Base-by-base conservation (phyloP, 2,329 filamentous ascomycete species). In the Raffaelea arxii region DNA sequence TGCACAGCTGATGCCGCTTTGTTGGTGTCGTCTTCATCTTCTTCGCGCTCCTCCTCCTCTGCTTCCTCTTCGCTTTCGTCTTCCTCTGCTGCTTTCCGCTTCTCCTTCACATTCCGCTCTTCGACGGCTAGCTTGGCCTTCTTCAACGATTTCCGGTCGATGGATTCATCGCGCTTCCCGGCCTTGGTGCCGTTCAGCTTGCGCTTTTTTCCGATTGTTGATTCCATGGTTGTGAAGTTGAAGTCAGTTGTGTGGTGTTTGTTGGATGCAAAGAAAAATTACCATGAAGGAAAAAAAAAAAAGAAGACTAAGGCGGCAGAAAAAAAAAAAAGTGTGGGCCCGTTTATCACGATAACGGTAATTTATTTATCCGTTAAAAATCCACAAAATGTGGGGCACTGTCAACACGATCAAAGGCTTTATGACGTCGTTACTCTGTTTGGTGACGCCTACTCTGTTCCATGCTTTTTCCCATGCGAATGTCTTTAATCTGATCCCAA, bases 181-280 rank as follows among this genome's bases (percentile, higher is more conserved):
- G 50, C 49, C 47, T 54, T 62, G 40, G 50, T 5, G n/a, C 51
- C 50, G 41, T 52, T 55, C 36, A 62, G 49, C 51, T 65, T 65
- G 30, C 62, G 57, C 58, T 65, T 65, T 47, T 63, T 64, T 57
- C 56, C 58, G 40, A 51, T 48, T 35, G n/a, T n/a, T n/a, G n/a
- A n/a, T n/a, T n/a, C n/a, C n/a, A n/a, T n/a, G n/a, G n/a, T n/a
- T n/a, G n/a, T n/a, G n/a, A n/a, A n/a, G n/a, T 60, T 57, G 52
- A 58, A 21, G 45, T 62, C 54, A 43, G 43, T 49, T 42, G 27
- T 49, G 9, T 24, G 23, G 10, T 21, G 12, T 23, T 14, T 22
- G 10, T 25, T 19, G 38, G 25, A 45, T 16, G 11, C 10, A 40
- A 6, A 24, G 14, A 7, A 18, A 23, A 6, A 6, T 37, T 7